phyloP scores from a whole-genome alignment of 2,329 filamentous ascomycete species.

The Xylaria sp. region DNA sequence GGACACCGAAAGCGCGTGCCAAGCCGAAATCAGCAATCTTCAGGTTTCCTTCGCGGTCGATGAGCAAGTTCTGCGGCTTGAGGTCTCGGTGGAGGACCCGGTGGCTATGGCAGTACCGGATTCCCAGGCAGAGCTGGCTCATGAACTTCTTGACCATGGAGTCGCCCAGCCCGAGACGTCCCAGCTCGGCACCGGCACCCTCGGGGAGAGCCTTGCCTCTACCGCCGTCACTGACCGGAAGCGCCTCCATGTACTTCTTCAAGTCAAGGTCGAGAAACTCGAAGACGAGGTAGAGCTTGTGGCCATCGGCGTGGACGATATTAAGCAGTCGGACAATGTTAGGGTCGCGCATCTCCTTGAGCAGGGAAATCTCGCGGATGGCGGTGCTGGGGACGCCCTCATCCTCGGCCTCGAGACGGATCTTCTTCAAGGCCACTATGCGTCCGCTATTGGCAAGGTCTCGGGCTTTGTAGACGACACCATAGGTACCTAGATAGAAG shows the following conservation, averaged over 20 bases:
- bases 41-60: constrained; percentile 83
- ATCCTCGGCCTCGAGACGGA: constrained; percentile 91
- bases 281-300: constrained; percentile 92
- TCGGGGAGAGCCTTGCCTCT: constrained; percentile 84
- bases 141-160: constrained; percentile 92
- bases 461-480: constrained; percentile 92
- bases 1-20: constrained; percentile 87
- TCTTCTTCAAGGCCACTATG: constrained; percentile 94
- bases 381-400: constrained; percentile 91
- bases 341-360: constrained; percentile 92
- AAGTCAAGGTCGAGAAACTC: constrained; percentile 90
- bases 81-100: constrained; percentile 85
- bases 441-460: constrained; percentile 80
- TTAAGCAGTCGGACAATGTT: constrained; percentile 88
- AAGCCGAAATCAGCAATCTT: constrained; percentile 91
- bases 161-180: constrained; percentile 72
- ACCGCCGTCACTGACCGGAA: constrained; percentile 82
- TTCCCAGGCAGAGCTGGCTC: constrained; percentile 81
- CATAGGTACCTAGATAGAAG: constrained; percentile 73
- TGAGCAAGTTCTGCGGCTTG: constrained; percentile 89
- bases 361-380: constrained; percentile 89
- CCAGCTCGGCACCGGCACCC: constrained; percentile 65
- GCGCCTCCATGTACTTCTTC: constrained; percentile 95
- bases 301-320: constrained; percentile 91
- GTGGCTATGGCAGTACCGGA: constrained; percentile 87